Conservation (phyloP, 306 rosid species). For the Arachis stenosperma region DNA sequence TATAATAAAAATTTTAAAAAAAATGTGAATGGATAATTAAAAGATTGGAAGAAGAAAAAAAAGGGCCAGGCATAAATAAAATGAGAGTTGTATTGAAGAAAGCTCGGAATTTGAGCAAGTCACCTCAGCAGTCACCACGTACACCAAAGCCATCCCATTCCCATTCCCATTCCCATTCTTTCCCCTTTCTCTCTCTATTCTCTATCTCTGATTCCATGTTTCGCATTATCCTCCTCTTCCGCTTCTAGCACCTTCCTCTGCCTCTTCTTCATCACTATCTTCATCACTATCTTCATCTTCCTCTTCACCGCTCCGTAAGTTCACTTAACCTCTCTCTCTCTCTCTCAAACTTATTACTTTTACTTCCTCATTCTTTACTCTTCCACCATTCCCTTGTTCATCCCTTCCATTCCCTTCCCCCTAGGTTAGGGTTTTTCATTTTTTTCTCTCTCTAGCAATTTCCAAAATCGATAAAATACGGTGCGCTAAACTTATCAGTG, state of each 20-base stretch:
- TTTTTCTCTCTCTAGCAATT: not conserved
- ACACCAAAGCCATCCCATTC: no score
- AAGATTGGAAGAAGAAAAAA: no score
- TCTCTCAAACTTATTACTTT: constrained; percentile 20
- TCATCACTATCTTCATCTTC: constrained; percentile 7
- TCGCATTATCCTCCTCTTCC: constrained; percentile 36
- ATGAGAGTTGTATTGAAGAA: no score
- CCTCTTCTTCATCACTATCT: constrained; percentile 10
- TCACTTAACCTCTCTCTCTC: not conserved
- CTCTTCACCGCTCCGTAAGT: constrained; percentile 16
- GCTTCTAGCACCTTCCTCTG: constrained; percentile 32
- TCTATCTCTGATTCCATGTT: constrained; percentile 18
- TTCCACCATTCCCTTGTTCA: not conserved
- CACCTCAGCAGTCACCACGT: no score
- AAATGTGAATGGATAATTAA: no score
- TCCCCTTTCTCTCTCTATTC: not conserved
- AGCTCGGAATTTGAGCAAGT: no score
- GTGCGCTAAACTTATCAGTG: not conserved
- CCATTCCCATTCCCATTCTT: no score
- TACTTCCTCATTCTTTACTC: not conserved
- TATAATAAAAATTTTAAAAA: no score
- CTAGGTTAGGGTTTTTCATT: constrained; percentile 30
- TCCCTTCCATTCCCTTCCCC: not conserved
- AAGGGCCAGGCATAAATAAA: no score
- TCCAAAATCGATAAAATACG: not conserved